These are phyloP conservation scores for Curvularia spicifera DNA, from an alignment of 2,329 filamentous ascomycete genomes.

Conservation along the genomic window DNA sequence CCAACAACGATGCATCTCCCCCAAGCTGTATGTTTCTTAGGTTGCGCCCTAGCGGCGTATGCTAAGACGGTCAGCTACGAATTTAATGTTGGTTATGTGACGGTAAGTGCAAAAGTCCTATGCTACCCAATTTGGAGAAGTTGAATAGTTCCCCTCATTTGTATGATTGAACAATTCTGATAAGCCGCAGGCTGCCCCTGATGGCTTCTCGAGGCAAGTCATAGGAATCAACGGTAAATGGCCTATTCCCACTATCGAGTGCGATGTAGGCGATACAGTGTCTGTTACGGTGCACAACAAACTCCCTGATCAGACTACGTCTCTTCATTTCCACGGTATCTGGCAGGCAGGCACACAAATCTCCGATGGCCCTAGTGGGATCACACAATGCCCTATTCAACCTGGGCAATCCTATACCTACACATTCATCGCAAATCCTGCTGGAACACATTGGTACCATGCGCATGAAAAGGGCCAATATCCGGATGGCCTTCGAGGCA, in stretches of 20 bases:
- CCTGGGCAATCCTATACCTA: constrained; percentile 70
- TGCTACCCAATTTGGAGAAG: background rate
- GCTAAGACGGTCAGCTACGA: constrained; percentile 55
- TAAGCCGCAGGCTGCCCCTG: constrained; percentile 55
- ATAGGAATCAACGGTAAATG: constrained; percentile 76
- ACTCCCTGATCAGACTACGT: constrained; percentile 27
- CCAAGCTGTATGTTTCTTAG: constrained; percentile 5
- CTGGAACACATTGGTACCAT: constrained; percentile 69
- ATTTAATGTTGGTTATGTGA: constrained; percentile 62
- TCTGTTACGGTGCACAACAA: constrained; percentile 44
- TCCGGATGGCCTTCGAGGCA: constrained; percentile 50
- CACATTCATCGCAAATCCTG: constrained; percentile 64
- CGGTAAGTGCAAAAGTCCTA: constrained; percentile 13
- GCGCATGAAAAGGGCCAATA: constrained; percentile 61
- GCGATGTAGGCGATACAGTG: constrained; percentile 59
- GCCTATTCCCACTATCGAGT: constrained; percentile 63
- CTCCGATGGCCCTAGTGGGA: constrained; percentile 83
- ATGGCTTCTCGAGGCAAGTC: constrained; percentile 69
- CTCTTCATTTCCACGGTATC: constrained; percentile 59
- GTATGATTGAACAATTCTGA: background rate
- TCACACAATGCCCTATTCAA: constrained; percentile 64
- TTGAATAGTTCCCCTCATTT: background rate
- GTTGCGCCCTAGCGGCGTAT: constrained; percentile 21
- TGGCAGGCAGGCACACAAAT: constrained; percentile 60
- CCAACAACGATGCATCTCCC: constrained; percentile 16